Evolutionary conservation across 179 eudicot genomes (phyloP).

Genomic region (Spinacia oleracea): DNA sequence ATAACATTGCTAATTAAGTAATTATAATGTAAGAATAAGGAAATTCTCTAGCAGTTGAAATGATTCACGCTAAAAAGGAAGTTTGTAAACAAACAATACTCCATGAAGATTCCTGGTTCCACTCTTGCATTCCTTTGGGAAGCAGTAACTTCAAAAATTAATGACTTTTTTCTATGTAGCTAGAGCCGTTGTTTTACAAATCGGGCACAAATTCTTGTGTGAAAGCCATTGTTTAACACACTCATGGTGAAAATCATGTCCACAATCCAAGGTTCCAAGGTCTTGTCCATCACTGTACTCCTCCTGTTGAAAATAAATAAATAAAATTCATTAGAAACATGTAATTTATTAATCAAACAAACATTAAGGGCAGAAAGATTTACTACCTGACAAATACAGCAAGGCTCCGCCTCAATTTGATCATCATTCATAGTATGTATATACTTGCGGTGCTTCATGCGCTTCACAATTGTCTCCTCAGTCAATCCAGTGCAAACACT

Average conservation of each 20-base stretch:
- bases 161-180: constrained; percentile 31
- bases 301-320: constrained; percentile 45
- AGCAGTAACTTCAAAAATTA: constrained; percentile 20
- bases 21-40: constrained; percentile 10
- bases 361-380: background rate
- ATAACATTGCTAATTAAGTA: background rate
- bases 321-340: background rate
- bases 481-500: constrained; percentile 75
- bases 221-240: constrained; percentile 86
- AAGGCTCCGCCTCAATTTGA: constrained; percentile 61
- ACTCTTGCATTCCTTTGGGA: constrained; percentile 23
- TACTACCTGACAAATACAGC: constrained; percentile 85
- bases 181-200: constrained; percentile 78
- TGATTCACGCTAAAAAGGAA: background rate
- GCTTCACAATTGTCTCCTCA: constrained; percentile 54
- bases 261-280: constrained; percentile 73
- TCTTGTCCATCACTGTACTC: constrained; percentile 69
- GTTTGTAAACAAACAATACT: constrained; percentile 22
- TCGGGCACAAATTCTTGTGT: constrained; percentile 88
- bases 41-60: background rate
- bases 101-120: constrained; percentile 17
- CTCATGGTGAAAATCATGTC: constrained; percentile 68
- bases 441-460: constrained; percentile 58
- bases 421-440: constrained; percentile 34
- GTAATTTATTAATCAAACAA: background rate